These are phyloP conservation scores for Yarrowia sp. DNA, from an alignment of 805 yeast species.

Conservation along the genomic window DNA sequence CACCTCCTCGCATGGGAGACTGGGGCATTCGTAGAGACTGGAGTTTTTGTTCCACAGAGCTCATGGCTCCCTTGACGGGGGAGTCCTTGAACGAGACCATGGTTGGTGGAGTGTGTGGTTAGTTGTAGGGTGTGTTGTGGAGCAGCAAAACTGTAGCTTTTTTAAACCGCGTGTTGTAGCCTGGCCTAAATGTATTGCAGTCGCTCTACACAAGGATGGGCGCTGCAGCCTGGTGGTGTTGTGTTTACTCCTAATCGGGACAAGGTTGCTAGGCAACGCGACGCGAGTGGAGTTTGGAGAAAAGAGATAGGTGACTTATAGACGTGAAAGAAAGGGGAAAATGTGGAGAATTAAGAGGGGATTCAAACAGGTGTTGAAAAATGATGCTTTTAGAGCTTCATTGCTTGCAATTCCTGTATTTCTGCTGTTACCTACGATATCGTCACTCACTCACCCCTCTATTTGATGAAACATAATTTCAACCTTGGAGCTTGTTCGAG, in stretches of 20 bases:
- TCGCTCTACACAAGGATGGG: constrained; percentile 1
- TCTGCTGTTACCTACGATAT: too few species aligned
- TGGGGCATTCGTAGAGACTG: constrained; percentile 37
- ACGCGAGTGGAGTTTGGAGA: background rate
- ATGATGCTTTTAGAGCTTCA: too few species aligned
- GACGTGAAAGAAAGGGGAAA: background rate
- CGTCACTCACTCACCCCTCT: too few species aligned
- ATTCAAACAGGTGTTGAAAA: too few species aligned
- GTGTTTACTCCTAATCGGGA: constrained; percentile 32
- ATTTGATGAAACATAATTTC: constrained; percentile 5
- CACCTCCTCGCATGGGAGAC: constrained; percentile 20
- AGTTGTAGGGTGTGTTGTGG: background rate
- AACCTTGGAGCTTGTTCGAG: background rate
- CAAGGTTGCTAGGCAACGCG: constrained; percentile 29
- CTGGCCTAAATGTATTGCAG: background rate
- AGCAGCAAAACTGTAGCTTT: background rate
- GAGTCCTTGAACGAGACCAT: constrained; percentile 36
- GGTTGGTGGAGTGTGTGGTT: too few species aligned
- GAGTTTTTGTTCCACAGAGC: constrained; percentile 36
- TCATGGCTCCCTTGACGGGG: constrained; percentile 36
- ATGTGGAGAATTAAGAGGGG: background rate
- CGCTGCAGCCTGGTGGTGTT: constrained; percentile 12
- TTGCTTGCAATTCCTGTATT: too few species aligned
- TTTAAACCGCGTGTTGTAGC: background rate
- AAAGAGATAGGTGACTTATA: too few species aligned